Evolutionary conservation across 805 yeast genomes (phyloP), one percentile per base, ranked within the genome.

Genomic region (Pichia scutulata): DNA sequence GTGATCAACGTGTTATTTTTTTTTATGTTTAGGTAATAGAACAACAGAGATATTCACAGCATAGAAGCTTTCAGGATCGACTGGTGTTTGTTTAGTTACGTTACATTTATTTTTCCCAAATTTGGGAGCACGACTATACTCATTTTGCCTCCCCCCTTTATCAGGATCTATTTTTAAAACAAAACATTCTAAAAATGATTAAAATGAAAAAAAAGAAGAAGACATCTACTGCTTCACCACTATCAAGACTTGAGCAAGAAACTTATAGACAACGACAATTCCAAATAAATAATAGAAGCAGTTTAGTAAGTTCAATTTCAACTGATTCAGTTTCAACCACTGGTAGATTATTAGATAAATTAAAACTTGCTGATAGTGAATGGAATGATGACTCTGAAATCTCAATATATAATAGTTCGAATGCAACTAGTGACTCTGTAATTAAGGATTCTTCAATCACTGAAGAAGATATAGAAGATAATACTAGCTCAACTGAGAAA

Each of bases 281-380:
- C 6, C 39, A 25, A 33, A 18, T 14, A 1, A 40, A 13, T 13
- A 48, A 30, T 18, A 39, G 48, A 14, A 18, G 3, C 8, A 50
- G 47, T 42, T 13, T 46, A 8, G 6, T 41, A 2, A 44, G 51
- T n/a, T 30, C 48, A 2, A n/a, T 19, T 12, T 47, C 53, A 7
- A 23, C 40, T 3, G 53, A 51, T 25, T 43, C 50, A 1, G 22
- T 47, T 2, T 53, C 62, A 2, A 62, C 68, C 2, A 62, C 66
- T 3, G 70, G 67, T 1, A 52, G 71, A 47, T 52, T 68, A 9
- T 52, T 68, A 19, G 71, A 66, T 41, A 65, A 60, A 44, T 46
- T 68, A 18, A 63, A 61, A 21, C 53, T 68, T 14, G 58, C 62
- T 18, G 71, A 68, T 23, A 65, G 60, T 12, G 70, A 65, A 18